These are phyloP conservation scores for Diplotaxis tenuifolia DNA, from an alignment of 345 rosid species.

Conservation along the genomic window DNA sequence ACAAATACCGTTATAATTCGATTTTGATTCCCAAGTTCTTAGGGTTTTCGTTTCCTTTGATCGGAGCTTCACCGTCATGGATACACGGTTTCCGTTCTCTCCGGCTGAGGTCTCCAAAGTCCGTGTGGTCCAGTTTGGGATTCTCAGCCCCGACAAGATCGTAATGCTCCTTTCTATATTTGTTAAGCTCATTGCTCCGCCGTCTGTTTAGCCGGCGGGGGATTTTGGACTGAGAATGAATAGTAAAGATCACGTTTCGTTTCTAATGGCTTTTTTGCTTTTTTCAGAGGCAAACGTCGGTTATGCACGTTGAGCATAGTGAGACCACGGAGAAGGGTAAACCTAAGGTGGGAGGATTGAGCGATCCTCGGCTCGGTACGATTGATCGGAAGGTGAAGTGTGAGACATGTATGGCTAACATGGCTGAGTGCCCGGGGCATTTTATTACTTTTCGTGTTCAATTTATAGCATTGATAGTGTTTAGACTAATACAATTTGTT, in stretches of 20 bases:
- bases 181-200: slow-evolving; percentile 19
- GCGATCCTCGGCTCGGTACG: slow-evolving; percentile 85
- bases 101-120: slow-evolving; percentile 97
- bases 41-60: slow-evolving; percentile 33
- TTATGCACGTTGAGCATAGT: slow-evolving; percentile 77
- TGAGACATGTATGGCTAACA: slow-evolving; percentile 86
- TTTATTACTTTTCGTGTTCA: no score
- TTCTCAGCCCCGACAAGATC: slow-evolving; percentile 92
- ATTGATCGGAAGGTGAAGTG: slow-evolving; percentile 91
- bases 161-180: slow-evolving; percentile 46
- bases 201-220: slow-evolving; percentile 19
- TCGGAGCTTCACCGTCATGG: slow-evolving; percentile 43
- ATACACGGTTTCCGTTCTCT: slow-evolving; percentile 73
- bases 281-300: slow-evolving; percentile 95
- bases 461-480: no score
- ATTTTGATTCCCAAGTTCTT: neutral
- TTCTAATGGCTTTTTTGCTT: slow-evolving; percentile 2
- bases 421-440: slow-evolving; percentile 98
- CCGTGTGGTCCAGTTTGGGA: slow-evolving; percentile 89
- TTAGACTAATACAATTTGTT: no score
- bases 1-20: neutral
- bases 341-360: slow-evolving; percentile 76
- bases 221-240: neutral
- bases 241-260: neutral
- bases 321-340: slow-evolving; percentile 94